Evolutionary conservation across 345 rosid genomes (phyloP).

Genomic region (Acer yangbiense): DNA sequence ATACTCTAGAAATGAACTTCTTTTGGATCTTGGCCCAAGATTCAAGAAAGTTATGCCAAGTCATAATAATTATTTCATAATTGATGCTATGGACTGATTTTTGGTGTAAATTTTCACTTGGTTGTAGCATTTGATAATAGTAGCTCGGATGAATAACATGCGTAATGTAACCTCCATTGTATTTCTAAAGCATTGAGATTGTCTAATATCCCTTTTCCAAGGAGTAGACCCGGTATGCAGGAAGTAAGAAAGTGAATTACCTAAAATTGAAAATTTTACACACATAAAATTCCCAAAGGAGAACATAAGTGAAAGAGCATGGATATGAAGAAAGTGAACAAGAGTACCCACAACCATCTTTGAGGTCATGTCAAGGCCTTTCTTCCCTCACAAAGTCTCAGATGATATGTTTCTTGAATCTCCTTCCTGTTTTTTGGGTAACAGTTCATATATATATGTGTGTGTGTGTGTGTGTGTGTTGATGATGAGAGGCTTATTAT

Average conservation of each 20-base stretch:
- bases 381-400: background rate
- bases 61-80: background rate
- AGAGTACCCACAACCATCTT: background rate
- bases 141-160: too few species aligned
- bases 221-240: background rate
- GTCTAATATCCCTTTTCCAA: too few species aligned
- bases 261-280: background rate
- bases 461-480: background rate
- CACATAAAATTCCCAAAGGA: background rate
- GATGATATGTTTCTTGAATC: background rate
- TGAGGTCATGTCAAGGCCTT: conserved; percentile 1
- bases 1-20: too few species aligned
- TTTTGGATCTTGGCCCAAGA: background rate
- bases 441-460: too few species aligned
- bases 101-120: too few species aligned
- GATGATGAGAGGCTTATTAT: background rate
- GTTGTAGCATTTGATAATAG: too few species aligned
- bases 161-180: too few species aligned
- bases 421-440: background rate
- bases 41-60: background rate
- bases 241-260: background rate
- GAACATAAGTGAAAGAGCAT: background rate
- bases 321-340: background rate
- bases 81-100: too few species aligned
- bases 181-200: too few species aligned